Base-by-base conservation (phyloP, 2,329 filamentous ascomycete species). In the Metarhizium anisopliae region DNA sequence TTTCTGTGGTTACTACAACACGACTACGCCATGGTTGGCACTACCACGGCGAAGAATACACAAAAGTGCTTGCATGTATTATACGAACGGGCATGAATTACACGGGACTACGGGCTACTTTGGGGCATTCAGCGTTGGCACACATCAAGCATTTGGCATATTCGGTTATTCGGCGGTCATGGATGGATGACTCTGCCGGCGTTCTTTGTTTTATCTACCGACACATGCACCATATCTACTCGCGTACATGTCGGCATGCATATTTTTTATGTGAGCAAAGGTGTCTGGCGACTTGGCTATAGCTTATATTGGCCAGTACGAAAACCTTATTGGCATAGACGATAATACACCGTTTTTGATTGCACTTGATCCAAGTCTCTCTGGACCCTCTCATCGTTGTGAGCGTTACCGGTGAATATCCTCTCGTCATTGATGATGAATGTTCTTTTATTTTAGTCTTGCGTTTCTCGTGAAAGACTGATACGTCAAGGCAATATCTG, bases 101-200 rank as follows among this genome's bases (percentile, higher is more conserved):
- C 6, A 30, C 14, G 45, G 45, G 25, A 29, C 6, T 3, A 49
- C 25, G 25, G 45, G 45, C 6, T 49, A 30, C 45, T 14, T 49
- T 20, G 45, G 35, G 7, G 53, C 40, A 42, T 52, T 16, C 6
- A 50, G 53, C 40, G 45, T 51, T 14, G 32, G 35, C 43, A 54
- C 40, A 36, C 47, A 52, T 45, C 20, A 20, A 43, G 35, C 35
- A 57, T 54, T 18, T 49, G 30, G 52, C 49, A 49, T 52, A 43
- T 40, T 25, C 29, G 29, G 35, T 20, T 50, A 10, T 35, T 35
- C 32, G 52, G 52, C 35, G n/a, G 42, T 57, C 30, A 52, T 38
- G 52, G 52, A 6, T 16, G 38, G 40, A 54, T 56, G 51, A 53
- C 51, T 40, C 32, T 36, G 42, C 47, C n/a, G 35, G 52, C 47